These are phyloP conservation scores for Dentipellis sp. DNA, from an alignment of 768 basidiomycete genomes.

Conservation along the genomic window DNA sequence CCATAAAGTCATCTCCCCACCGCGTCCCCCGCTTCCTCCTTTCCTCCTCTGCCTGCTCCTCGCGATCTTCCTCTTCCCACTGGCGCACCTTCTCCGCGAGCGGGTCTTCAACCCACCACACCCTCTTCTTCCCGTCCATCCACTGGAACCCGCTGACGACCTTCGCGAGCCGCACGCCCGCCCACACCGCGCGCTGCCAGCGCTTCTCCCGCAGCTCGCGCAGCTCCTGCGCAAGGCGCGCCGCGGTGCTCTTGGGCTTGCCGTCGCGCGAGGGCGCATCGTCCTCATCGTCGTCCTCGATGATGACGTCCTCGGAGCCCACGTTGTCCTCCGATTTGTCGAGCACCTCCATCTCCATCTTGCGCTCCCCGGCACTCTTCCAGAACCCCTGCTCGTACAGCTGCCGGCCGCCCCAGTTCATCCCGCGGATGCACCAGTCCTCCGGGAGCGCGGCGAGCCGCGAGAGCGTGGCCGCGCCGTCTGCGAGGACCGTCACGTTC, in stretches of 20 bases:
- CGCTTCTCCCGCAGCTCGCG: constrained; percentile 22
- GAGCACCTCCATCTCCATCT: constrained; percentile 47
- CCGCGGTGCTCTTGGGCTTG: constrained; percentile 21
- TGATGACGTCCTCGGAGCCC: constrained; percentile 59
- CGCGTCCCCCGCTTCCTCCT: constrained; percentile 48
- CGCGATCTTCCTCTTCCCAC: constrained; percentile 65
- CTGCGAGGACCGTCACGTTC: constrained; percentile 31
- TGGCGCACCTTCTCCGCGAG: constrained; percentile 57
- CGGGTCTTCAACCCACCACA: constrained; percentile 56
- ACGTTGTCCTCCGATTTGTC: constrained; percentile 66
- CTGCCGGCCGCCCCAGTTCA: constrained; percentile 90
- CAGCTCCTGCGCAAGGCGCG: constrained; percentile 16
- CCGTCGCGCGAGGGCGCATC: constrained; percentile 22
- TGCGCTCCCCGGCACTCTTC: constrained; percentile 38
- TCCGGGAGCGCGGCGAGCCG: constrained; percentile 49
- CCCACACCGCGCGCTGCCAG: constrained; percentile 70
- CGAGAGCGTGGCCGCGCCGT: constrained; percentile 3
- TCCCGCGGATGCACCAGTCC: constrained; percentile 92
- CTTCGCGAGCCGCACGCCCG: constrained; percentile 56
- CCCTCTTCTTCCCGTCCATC: constrained; percentile 45
- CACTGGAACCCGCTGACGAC: constrained; percentile 72
- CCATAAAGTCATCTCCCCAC: constrained; percentile 61
- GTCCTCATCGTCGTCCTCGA: constrained; percentile 68
- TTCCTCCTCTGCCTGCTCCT: constrained; percentile 63
- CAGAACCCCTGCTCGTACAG: constrained; percentile 94